Percentiles rank a stretch among this genome's conserved stretches.
phyloP scores from a whole-genome alignment of 2,329 filamentous ascomycete genomes.

The Byssoonygena ceratinophila region DNA sequence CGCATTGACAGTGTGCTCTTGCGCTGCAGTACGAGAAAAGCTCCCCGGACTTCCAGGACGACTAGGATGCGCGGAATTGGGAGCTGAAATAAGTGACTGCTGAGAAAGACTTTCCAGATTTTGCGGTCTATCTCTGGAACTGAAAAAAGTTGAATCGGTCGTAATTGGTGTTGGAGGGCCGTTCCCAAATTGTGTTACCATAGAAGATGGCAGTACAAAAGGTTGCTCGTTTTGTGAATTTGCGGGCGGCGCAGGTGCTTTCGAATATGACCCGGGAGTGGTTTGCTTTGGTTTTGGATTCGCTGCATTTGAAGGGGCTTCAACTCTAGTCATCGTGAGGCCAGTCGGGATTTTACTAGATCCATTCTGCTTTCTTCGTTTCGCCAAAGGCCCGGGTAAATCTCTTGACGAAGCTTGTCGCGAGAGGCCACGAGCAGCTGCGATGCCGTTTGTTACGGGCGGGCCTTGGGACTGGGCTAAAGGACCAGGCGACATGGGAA shows the following conservation, averaged over 20 bases:
- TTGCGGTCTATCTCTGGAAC: slow-evolving; percentile 47
- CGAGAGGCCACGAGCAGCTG: slow-evolving; percentile 52
- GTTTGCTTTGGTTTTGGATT: slow-evolving; percentile 31
- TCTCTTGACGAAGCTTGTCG: slow-evolving; percentile 61
- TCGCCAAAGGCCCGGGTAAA: slow-evolving; percentile 55
- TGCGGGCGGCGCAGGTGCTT: slow-evolving; percentile 28
- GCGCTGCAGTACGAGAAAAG: slow-evolving; percentile 27
- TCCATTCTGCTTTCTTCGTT: slow-evolving; percentile 71
- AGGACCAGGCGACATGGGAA: slow-evolving; percentile 30
- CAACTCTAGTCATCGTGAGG: slow-evolving; percentile 66
- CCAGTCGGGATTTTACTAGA: slow-evolving; percentile 59
- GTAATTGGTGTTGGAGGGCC: slow-evolving; percentile 58
- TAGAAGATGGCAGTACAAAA: slow-evolving; percentile 37
- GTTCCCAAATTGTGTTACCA: slow-evolving; percentile 43
- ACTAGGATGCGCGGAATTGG: slow-evolving; percentile 62
- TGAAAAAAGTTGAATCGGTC: slow-evolving; percentile 50
- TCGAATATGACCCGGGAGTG: slow-evolving; percentile 34
- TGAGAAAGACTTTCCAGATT: slow-evolving; percentile 56
- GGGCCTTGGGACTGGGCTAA: slow-evolving; percentile 30
- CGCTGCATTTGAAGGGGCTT: slow-evolving; percentile 40
- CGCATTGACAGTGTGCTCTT: slow-evolving; percentile 26
- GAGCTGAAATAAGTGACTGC: slow-evolving; percentile 59
- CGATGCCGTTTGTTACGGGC: slow-evolving; percentile 30
- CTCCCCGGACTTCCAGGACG: slow-evolving; percentile 60
- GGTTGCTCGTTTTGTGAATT: slow-evolving; percentile 36